Percentiles rank a stretch among this genome's conserved stretches.
These are phyloP conservation scores for Talaromyces sp. DNA, from an alignment of 2,329 filamentous ascomycete species.

Conservation along the genomic window DNA sequence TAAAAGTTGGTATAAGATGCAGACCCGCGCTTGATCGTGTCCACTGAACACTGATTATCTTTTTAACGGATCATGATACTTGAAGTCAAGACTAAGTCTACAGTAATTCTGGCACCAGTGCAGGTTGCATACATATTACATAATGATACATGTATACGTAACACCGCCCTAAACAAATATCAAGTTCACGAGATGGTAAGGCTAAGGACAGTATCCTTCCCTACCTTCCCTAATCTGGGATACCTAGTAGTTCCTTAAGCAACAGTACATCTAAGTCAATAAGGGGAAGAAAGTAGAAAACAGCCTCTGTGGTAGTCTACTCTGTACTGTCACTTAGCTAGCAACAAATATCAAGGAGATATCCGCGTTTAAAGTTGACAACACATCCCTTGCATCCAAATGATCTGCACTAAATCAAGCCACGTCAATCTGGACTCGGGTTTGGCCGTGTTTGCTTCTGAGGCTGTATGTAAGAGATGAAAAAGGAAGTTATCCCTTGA, in stretches of 20 bases:
- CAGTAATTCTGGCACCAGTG: background rate
- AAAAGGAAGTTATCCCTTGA: background rate
- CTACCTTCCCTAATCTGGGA: background rate
- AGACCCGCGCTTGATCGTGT: background rate
- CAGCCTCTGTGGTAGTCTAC: too few relatives aligned
- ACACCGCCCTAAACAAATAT: background rate
- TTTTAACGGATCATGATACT: background rate
- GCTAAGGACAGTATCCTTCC: background rate
- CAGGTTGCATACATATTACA: constrained; percentile 6
- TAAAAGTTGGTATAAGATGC: background rate
- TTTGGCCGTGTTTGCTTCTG: background rate
- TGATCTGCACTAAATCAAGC: constrained; percentile 7
- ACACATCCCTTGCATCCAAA: constrained; percentile 6
- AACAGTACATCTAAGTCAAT: too few relatives aligned
- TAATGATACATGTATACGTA: background rate
- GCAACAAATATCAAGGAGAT: background rate
- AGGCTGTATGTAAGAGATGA: background rate
- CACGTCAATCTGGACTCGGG: background rate
- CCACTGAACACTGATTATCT: background rate
- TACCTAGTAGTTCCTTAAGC: background rate
- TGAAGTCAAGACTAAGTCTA: background rate
- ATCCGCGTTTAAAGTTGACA: background rate
- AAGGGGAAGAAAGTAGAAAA: too few relatives aligned
- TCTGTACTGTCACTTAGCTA: background rate
- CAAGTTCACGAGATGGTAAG: background rate